Evolutionary conservation across 2,329 filamentous ascomycete species (phyloP).

Genomic region (Tricladium varicosporioides): DNA sequence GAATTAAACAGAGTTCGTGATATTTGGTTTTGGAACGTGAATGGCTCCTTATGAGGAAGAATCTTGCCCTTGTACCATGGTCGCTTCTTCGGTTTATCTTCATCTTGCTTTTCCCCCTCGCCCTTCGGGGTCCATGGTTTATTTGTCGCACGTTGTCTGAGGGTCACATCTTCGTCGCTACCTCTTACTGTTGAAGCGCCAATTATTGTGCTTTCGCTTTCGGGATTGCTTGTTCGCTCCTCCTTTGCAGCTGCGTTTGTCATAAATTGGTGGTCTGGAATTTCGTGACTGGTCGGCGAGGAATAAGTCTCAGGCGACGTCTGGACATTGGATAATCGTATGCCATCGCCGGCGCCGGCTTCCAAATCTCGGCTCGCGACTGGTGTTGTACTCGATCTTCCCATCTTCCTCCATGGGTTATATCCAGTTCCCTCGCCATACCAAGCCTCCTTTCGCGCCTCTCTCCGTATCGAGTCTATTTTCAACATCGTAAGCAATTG

Average conservation of each 20-base stretch:
- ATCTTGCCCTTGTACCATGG: constrained; percentile 36
- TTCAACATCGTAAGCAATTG: constrained; percentile 20
- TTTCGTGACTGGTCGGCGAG: not conserved
- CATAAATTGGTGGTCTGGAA: constrained; percentile 11
- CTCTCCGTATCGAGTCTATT: constrained; percentile 28
- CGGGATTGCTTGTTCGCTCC: constrained; percentile 19
- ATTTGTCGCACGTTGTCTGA: too few species aligned
- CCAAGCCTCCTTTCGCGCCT: constrained; percentile 33
- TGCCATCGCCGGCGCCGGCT: not conserved
- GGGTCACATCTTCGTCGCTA: too few species aligned
- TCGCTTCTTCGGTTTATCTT: constrained; percentile 26
- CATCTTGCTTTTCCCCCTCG: constrained; percentile 12
- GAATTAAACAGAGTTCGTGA: constrained; percentile 75
- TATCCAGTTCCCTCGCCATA: constrained; percentile 25
- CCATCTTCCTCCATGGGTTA: constrained; percentile 31
- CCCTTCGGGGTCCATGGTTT: not conserved
- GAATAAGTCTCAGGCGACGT: constrained; percentile 23
- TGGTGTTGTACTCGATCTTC: constrained; percentile 19
- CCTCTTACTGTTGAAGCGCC: not conserved
- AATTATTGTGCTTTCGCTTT: constrained; percentile 14
- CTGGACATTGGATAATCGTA: constrained; percentile 15
- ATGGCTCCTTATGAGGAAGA: constrained; percentile 44
- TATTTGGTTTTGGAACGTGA: constrained; percentile 63
- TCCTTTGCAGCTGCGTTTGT: constrained; percentile 18
- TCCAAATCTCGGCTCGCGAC: constrained; percentile 10